Evolutionary conservation across 345 rosid species (phyloP), one percentile per base, ranked within the genome.

Genomic region (Litchi chinensis): DNA sequence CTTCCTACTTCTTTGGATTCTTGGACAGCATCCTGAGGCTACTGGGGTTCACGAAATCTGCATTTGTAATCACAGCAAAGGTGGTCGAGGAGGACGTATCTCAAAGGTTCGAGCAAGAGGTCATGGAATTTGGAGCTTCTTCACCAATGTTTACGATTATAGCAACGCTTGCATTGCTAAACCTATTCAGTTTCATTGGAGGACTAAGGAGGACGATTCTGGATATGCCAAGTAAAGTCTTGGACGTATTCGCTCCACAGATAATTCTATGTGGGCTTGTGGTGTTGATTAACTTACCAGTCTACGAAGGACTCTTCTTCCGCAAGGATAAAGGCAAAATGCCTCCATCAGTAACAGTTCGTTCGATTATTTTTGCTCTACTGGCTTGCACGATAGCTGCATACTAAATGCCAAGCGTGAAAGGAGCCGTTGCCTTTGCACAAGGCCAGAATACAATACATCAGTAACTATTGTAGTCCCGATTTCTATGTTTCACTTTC

Each of bases 61-160:
- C 68, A 7, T 89, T 89, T 37, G 80, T 72, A 39, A 76, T 86
- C 89, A 86, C 89, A 0, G 37, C 77, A 5, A 89, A 89, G 76
- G 82, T 80, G 16, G 76, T 83, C 0, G 87, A 85, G 13, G 79
- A 85, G 5, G 87, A 87, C n/a, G 84, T 68, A 10, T 73, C 76
- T 1, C 7, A 46, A 22, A 80, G 89, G 54, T 85, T 82, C 16
- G 62, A 87, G 77, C 40, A 80, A 69, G 88, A 85, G 80, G 69
- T 80, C 8, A 83, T 73, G 88, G 89, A 89, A 60, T 88, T 89
- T 68, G 89, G 89, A 24, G 64, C 56, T 18, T 10, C 84, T 56
- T 88, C 91, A n/a, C 83, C 87, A 13, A 86, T 88, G 91, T 75
- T 89, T 13, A 80, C 78, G 21, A 44, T 83, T 59, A 37, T 88